phyloP scores from a whole-genome alignment of 2,329 filamentous ascomycete species.

The Aspergillus pseudoglaucus region DNA sequence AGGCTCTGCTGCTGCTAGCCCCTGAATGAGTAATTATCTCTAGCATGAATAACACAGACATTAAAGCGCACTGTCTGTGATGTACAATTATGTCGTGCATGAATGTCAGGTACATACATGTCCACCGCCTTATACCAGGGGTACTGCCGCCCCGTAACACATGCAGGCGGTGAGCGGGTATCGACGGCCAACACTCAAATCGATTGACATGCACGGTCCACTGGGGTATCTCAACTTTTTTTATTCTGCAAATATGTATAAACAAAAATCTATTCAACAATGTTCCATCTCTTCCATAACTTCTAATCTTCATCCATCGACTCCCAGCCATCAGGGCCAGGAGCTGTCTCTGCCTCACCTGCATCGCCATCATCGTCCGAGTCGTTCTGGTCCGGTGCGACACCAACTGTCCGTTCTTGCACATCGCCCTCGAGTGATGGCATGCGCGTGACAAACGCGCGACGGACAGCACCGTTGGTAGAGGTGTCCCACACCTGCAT shows the following conservation, averaged over 20 bases:
- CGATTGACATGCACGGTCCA: no score
- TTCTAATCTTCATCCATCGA: conserved; percentile 49
- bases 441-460: conserved; percentile 71
- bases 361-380: conserved; percentile 57
- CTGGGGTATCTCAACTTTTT: conserved; percentile 17
- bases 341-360: conserved; percentile 44
- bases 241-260: conserved; percentile 3
- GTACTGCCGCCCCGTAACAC: no score
- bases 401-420: conserved; percentile 69
- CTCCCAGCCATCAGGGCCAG: conserved; percentile 48
- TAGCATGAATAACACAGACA: no score
- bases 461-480: conserved; percentile 80
- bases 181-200: no score
- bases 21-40: no score
- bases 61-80: no score
- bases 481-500: conserved; percentile 96
- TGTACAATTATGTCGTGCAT: no score
- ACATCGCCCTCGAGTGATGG: conserved; percentile 55
- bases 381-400: conserved; percentile 60
- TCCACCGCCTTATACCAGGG: no score
- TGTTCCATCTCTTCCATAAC: conserved; percentile 2
- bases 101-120: no score
- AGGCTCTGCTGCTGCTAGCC: no score
- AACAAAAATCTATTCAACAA: not conserved
- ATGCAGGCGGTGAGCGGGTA: no score